Evolutionary conservation across 495 filamentous ascomycete genomes (phyloP).

Genomic region (Antarctomyces pellizariae): DNA sequence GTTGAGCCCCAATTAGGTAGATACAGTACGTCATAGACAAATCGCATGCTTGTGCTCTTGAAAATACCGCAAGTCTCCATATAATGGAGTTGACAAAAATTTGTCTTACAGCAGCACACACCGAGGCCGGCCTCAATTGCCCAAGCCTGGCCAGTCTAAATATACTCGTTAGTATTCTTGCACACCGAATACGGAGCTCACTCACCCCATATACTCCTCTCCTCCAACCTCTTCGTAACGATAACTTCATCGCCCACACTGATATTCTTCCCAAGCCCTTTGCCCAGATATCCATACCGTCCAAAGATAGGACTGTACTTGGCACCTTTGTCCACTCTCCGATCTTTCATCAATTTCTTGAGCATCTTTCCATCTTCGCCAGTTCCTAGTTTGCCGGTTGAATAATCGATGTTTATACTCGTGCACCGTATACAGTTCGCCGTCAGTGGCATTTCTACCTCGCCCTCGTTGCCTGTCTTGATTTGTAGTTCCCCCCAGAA

Average conservation of each 20-base stretch:
- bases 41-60: too few relatives aligned
- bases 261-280: slow-evolving; percentile 16
- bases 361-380: slow-evolving; percentile 43
- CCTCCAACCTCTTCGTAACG: slow-evolving; percentile 30
- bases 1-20: too few relatives aligned
- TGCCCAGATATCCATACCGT: slow-evolving; percentile 44
- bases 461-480: slow-evolving; percentile 5
- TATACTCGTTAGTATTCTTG: slow-evolving; percentile 6
- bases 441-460: slow-evolving; percentile 30
- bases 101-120: too few relatives aligned
- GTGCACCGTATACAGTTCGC: slow-evolving; percentile 64
- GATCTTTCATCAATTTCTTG: slow-evolving; percentile 56
- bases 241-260: slow-evolving; percentile 47
- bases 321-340: slow-evolving; percentile 48
- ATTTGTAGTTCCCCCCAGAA: slow-evolving; percentile 42
- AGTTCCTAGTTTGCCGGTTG: slow-evolving; percentile 38
- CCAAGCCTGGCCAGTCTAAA: slow-evolving; percentile 15
- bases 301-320: slow-evolving; percentile 71
- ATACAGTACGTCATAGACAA: too few relatives aligned
- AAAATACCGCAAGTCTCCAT: too few relatives aligned
- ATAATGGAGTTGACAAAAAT: too few relatives aligned
- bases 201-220: slow-evolving; percentile 41
- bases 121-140: too few relatives aligned
- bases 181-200: slow-evolving; percentile 8
- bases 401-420: slow-evolving; percentile 66